Evolutionary conservation across 2,329 filamentous ascomycete genomes (phyloP).

Genomic region (Aplosporella prunicola): DNA sequence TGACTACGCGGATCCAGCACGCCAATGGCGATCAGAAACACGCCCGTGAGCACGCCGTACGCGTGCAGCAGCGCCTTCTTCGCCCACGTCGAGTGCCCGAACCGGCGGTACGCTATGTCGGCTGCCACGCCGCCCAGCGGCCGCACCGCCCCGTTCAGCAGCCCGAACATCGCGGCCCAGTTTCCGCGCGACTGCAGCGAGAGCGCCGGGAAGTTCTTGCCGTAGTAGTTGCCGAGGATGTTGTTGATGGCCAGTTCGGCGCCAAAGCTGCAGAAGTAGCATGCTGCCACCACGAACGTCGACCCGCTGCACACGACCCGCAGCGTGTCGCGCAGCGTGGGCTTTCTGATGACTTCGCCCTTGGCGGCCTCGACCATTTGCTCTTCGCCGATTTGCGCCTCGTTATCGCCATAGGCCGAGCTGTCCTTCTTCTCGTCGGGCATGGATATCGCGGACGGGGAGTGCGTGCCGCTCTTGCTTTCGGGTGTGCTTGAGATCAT

Average conservation of each 20-base stretch:
- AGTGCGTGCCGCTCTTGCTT: conserved; percentile 26
- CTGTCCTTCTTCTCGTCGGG: conserved; percentile 31
- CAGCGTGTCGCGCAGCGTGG: conserved; percentile 50
- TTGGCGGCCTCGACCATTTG: conserved; percentile 48
- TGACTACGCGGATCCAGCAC: conserved; percentile 52
- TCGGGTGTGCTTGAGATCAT: conserved; percentile 40
- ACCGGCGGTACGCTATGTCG: conserved; percentile 48
- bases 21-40: conserved; percentile 54
- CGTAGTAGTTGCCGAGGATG: conserved; percentile 51
- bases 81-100: conserved; percentile 43
- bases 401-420: conserved; percentile 26
- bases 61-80: conserved; percentile 55
- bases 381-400: conserved; percentile 39
- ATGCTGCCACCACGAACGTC: conserved; percentile 42
- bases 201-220: conserved; percentile 45
- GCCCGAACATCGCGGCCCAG: conserved; percentile 66
- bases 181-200: conserved; percentile 46
- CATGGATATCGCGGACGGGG: conserved; percentile 27
- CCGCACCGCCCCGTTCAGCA: conserved; percentile 60
- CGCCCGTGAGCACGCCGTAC: conserved; percentile 47
- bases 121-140: conserved; percentile 55
- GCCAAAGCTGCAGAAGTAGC: conserved; percentile 54
- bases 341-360: conserved; percentile 53
- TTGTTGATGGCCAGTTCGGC: conserved; percentile 52
- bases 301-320: conserved; percentile 53